A percentile compares a stretch with the other conserved stretches of the same genome.
Conservation (phyloP, 257 asterid species). For the Coffea canephora region DNA sequence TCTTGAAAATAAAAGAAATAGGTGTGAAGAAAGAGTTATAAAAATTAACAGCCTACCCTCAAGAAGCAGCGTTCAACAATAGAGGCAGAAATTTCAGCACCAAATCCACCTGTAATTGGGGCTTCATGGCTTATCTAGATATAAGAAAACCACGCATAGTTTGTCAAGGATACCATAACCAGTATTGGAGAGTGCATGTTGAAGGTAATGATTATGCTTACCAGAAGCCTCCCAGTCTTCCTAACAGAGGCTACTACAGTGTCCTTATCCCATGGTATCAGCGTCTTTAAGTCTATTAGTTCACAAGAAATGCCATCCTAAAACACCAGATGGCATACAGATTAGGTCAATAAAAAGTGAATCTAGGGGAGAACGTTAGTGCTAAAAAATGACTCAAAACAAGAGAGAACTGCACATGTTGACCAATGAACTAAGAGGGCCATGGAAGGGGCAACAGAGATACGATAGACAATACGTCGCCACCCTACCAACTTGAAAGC, state of each 20-base stretch:
- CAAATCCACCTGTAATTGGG: constrained; percentile 96
- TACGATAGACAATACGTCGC: not conserved
- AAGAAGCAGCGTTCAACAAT: constrained; percentile 90
- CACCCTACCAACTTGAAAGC: not conserved
- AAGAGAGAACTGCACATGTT: no score
- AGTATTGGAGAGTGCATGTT: not conserved
- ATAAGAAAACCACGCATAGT: constrained; percentile 2
- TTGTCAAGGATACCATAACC: not conserved
- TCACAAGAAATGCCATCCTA: constrained; percentile 99
- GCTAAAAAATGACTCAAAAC: not conserved
- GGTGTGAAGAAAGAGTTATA: not conserved
- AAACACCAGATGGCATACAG: constrained; percentile 17
- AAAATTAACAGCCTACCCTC: constrained; percentile 45
- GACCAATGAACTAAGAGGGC: not conserved
- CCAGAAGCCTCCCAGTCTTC: constrained; percentile 93
- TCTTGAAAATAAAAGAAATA: not conserved
- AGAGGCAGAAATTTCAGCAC: constrained; percentile 95
- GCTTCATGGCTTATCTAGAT: constrained; percentile 93
- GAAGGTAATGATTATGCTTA: constrained; percentile 28
- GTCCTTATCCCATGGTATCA: constrained; percentile 98
- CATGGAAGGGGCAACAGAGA: not conserved
- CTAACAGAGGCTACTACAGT: constrained; percentile 90
- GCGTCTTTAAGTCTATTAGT: constrained; percentile 82
- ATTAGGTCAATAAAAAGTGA: not conserved
- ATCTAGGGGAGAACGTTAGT: not conserved